Evolutionary conservation across 1,284 basidiomycete genomes (phyloP).

Genomic region (Cutaneotrichosporon dermatis): DNA sequence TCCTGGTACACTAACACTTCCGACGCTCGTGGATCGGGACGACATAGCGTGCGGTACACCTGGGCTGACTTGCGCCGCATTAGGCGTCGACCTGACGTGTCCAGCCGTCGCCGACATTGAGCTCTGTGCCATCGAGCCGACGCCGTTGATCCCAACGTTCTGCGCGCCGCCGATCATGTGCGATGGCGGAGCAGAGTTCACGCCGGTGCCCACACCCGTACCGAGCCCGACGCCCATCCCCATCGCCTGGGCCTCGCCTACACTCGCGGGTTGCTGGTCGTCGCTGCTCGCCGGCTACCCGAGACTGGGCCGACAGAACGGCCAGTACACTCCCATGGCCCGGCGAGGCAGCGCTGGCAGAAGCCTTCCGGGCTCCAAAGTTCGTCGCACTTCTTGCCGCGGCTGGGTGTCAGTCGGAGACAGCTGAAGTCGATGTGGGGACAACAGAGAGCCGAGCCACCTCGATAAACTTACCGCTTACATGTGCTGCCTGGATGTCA

Average conservation of each 20-base stretch:
- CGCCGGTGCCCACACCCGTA: background rate
- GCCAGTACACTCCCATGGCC: constrained; percentile 25
- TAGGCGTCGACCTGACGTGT: no score
- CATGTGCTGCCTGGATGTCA: constrained; percentile 22
- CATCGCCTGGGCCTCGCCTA: background rate
- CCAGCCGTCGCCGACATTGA: no score
- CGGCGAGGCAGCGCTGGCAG: constrained; percentile 26
- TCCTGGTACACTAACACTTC: no score
- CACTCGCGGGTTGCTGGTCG: background rate
- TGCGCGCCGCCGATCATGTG: no score
- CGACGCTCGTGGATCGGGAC: no score
- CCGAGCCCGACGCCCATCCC: background rate
- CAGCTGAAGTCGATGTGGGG: no score
- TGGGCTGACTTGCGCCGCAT: no score
- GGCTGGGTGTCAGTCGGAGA: constrained; percentile 13
- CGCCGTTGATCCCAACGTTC: no score
- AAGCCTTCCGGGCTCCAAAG: constrained; percentile 25
- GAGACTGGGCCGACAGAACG: background rate
- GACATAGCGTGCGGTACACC: no score
- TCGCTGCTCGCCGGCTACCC: no score
- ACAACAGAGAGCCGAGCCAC: no score
- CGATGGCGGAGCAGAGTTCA: background rate
- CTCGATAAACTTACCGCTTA: constrained; percentile 19
- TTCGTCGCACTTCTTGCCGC: constrained; percentile 33
- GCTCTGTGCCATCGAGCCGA: no score